Percentiles rank a stretch among this genome's conserved stretches.
phyloP scores from a whole-genome alignment of 371 early-diverging fungal species.

The Mortierella polycephala region DNA sequence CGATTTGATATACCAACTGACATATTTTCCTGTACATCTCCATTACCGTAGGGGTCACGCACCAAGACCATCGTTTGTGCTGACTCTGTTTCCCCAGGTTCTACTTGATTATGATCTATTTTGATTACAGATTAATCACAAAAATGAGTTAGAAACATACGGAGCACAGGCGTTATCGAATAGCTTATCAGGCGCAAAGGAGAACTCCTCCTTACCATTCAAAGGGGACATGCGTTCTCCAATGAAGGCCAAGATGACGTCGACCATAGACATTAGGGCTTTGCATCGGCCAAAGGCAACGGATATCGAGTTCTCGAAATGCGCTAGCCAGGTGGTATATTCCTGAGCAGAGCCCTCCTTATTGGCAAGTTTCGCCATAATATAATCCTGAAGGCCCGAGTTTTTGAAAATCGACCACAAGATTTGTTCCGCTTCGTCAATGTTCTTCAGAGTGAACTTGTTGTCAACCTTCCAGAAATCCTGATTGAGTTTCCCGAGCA shows the following conservation, averaged over 20 bases:
- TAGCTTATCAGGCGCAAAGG: too few relatives aligned
- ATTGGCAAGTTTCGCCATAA: neutral
- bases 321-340: conserved; percentile 24
- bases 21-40: too few relatives aligned
- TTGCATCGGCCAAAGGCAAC: conserved; percentile 5
- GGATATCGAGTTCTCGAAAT: conserved; percentile 34
- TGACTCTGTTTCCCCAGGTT: neutral
- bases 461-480: conserved; percentile 30
- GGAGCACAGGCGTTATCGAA: too few relatives aligned
- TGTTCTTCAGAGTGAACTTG: neutral
- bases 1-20: too few relatives aligned
- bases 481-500: conserved; percentile 27
- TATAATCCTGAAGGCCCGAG: conserved; percentile 15
- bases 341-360: conserved; percentile 10
- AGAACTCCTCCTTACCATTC: too few relatives aligned
- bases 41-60: neutral
- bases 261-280: conserved; percentile 3
- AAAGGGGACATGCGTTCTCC: conserved; percentile 15
- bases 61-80: neutral
- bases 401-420: conserved; percentile 16
- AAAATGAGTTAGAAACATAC: too few relatives aligned
- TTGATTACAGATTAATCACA: too few relatives aligned
- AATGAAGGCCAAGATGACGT: conserved; percentile 4
- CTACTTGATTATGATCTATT: too few relatives aligned
- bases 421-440: conserved; percentile 11